Evolutionary conservation across 805 yeast genomes (phyloP), one percentile per base, ranked within the genome.

Genomic region (Metschnikowia matae): DNA sequence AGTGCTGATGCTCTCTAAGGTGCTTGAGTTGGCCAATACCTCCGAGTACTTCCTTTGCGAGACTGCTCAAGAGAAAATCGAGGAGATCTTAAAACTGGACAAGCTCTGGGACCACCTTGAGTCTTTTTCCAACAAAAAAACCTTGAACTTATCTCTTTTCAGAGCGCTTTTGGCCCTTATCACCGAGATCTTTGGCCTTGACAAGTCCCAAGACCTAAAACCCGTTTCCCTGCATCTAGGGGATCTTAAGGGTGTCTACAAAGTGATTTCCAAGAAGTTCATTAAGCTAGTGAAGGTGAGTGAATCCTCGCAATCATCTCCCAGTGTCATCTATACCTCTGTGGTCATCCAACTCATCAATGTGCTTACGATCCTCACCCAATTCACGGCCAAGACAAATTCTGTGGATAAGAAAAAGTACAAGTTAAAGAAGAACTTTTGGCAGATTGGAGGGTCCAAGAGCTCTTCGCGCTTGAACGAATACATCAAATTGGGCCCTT

Each of bases 401-500:
- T n/a, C 53, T 2, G 31, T 55, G 14, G 26, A 13, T 13, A 21
- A 44, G 31, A 44, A 35, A 13, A 35, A 29, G 40, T 26, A 6
- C 26, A 62, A 64, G n/a, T 65, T 73, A 40, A 78, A 80, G 53
- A 69, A 75, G 15, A 77, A 71, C 29, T 70, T 85, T 44, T 84
- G 89, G 84, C 65, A 73, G 3, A 53, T 62, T 4, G 78, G 76
- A 18, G 84, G 84, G 15, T 56, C 59, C 42, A 70, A 71, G 48
- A 54, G 63, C 49, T 67, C 67, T 3, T 55, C 81, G 1, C 70
- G 72, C 51, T 59, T 86, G 10, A 42, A 70, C 1, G 75, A 67
- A 0, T 75, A 83, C 54, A 56, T 86, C 18, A 67, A 67, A 11
- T 53, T 81, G 13, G 86, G 89, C 0, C 79, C 81, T 1, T 70